Evolutionary conservation across 768 basidiomycete genomes (phyloP).

Genomic region (Boletus fagicola): DNA sequence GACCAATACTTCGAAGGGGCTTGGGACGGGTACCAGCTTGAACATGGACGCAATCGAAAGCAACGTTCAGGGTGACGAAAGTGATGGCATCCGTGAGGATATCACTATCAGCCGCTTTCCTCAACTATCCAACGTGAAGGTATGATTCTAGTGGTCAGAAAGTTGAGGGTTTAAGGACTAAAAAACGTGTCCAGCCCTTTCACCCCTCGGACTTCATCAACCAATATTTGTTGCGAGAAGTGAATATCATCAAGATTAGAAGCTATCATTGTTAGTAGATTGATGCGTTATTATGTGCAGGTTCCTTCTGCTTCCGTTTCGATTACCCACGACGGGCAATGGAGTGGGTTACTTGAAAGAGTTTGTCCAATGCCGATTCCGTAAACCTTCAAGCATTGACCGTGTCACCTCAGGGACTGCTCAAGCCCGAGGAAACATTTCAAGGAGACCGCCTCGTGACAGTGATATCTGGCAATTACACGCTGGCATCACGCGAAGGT

Average conservation of each 20-base stretch:
- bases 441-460: background rate
- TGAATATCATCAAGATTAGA: background rate
- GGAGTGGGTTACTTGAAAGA: slow-evolving; percentile 4
- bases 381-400: background rate
- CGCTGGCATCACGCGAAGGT: background rate
- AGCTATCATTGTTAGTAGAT: background rate
- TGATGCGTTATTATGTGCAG: background rate
- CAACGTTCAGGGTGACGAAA: background rate
- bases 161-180: background rate
- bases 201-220: slow-evolving; percentile 16
- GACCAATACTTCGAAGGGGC: background rate
- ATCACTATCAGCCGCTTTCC: background rate
- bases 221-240: slow-evolving; percentile 3
- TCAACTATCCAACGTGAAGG: background rate
- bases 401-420: background rate
- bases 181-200: background rate
- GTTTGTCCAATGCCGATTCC: background rate
- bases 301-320: slow-evolving; percentile 8
- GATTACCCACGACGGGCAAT: slow-evolving; percentile 10
- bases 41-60: background rate
- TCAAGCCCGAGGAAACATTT: background rate
- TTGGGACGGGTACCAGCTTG: background rate
- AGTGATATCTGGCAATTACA: background rate
- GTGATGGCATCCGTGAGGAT: background rate
- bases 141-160: background rate